phyloP scores from a whole-genome alignment of 345 rosid species.

The Euphorbia pulcherrima region DNA sequence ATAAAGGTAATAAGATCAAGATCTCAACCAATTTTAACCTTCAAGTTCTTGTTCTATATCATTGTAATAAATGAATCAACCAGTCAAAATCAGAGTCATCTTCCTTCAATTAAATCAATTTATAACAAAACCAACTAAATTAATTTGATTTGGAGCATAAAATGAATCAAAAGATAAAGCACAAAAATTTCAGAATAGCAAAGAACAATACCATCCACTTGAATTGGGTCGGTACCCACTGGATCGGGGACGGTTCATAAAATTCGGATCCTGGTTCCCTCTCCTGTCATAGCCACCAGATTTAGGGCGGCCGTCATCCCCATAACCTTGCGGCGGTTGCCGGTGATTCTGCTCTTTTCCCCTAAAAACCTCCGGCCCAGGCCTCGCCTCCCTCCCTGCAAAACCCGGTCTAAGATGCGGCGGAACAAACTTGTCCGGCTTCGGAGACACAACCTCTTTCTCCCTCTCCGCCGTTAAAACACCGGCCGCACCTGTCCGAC shows the following conservation, averaged over 20 bases:
- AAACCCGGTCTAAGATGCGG: constrained; percentile 96
- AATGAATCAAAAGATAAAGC: neutral
- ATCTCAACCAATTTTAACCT: neutral
- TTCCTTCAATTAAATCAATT: neutral
- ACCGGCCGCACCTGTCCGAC: constrained; percentile 15
- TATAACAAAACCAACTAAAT: neutral
- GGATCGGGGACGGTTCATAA: constrained; percentile 46
- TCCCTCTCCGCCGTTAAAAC: constrained; percentile 12
- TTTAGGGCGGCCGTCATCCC: constrained; percentile 60
- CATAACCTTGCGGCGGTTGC: constrained; percentile 28
- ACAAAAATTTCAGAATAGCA: neutral
- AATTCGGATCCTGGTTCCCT: constrained; percentile 38
- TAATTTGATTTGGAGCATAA: too few relatives aligned
- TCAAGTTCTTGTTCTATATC: neutral
- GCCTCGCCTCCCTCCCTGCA: constrained; percentile 55
- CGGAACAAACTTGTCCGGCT: constrained; percentile 62
- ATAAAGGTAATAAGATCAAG: neutral
- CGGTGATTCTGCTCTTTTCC: constrained; percentile 19
- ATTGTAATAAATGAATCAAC: neutral
- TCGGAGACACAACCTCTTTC: constrained; percentile 31
- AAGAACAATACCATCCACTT: constrained; percentile 55
- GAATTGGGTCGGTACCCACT: constrained; percentile 65
- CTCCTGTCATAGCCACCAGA: constrained; percentile 63
- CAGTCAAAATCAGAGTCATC: neutral
- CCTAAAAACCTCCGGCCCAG: constrained; percentile 27